Base-by-base conservation (phyloP, 2,329 filamentous ascomycete genomes). In the Chrysoporthe deuterocubensis region DNA sequence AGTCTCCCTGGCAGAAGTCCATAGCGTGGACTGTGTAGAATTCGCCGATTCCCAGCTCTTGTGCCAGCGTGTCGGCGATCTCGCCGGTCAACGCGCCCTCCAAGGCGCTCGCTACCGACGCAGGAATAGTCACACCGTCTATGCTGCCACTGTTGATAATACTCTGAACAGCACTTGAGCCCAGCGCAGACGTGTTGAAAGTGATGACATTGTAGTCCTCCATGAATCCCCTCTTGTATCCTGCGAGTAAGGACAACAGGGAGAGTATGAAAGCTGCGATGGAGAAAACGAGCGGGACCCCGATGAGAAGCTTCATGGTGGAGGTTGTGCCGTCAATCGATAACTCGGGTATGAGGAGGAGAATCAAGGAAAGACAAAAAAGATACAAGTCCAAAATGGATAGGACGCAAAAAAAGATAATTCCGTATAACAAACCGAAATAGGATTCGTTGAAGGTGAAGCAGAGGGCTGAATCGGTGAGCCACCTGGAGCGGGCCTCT, bases 131-230 rank as follows among this genome's bases (percentile, higher is more conserved):
- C 16, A 57, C 54, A 16, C 54, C 54, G 40, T 40, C 54, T 57
- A 57, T 57, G 18, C 34, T 57, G 54, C 16, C 34, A 34, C 60
- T 46, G n/a, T 37, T 62, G 60, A 48, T 48, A 21, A 62, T 52
- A 18, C 14, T 18, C 32, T 44, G 42, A 21, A 82, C 71, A 43
- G 80, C 74, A 58, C 79, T 76, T 46, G 78, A 76, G 26, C 79
- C 80, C 48, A 82, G 78, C n/a, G 73, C 71, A 18, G 80, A 80
- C 64, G 79, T 79, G 74, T 82, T 81, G 69, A 82, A 75, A 78
- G 76, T 75, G n/a, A 80, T 74, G 57, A 81, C 73, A 40, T 80
- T 76, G 68, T 77, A 79, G 16, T 78, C 75, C 48, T 81, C 78
- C 68, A 81, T 69, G 40, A 76, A 76, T 37, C 75, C 72, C 6